These are phyloP conservation scores for Miscanthus lutarioriparius DNA, from an alignment of 176 grass and related monocot genomes.

Conservation along the genomic window DNA sequence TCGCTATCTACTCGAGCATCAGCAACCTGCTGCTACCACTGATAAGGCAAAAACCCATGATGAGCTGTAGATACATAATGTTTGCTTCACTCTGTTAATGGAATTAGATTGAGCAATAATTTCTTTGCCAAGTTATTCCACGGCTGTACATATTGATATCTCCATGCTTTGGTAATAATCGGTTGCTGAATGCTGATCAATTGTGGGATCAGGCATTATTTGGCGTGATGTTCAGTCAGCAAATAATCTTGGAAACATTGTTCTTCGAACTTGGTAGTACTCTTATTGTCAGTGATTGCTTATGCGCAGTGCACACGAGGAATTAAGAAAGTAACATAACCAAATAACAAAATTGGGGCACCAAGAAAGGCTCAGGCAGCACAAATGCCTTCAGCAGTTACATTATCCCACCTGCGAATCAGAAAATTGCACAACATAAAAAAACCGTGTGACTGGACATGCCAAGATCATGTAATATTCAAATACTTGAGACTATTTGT, in stretches of 20 bases:
- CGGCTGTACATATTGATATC: background rate
- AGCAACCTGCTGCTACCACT: background rate
- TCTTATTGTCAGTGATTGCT: background rate
- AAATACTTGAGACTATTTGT: no score
- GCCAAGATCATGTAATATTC: no score
- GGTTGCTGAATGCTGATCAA: background rate
- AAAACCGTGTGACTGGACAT: background rate
- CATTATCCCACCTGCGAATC: background rate
- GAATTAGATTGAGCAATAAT: background rate
- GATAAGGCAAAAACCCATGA: conserved; percentile 43
- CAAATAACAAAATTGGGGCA: background rate
- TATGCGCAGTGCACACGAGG: background rate
- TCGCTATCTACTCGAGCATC: conserved; percentile 67
- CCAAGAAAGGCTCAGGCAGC: background rate
- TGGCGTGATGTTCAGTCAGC: background rate
- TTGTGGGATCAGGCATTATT: background rate
- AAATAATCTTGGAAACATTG: background rate
- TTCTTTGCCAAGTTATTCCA: background rate
- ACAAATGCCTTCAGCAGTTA: background rate
- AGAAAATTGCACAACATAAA: background rate
- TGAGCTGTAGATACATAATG: conserved; percentile 65
- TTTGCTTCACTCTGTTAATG: background rate
- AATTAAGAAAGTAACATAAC: background rate
- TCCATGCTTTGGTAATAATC: background rate
- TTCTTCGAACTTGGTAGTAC: background rate